Evolutionary conservation across 176 grass and related monocot genomes (phyloP), one percentile per base, ranked within the genome.

Genomic region (Raddia distichophylla): DNA sequence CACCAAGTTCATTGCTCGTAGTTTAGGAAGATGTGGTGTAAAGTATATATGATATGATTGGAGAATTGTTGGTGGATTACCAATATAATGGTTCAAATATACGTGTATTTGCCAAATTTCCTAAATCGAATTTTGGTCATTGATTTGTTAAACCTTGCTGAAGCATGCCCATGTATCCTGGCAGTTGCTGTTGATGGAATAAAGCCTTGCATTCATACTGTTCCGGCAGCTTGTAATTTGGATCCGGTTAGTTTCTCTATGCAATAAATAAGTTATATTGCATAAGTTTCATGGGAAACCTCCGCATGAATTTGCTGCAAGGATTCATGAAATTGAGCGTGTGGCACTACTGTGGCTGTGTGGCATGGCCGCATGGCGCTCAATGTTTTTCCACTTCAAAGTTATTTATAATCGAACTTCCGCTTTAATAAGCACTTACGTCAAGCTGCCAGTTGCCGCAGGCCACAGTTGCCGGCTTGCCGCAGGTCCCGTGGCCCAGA

Each of bases 41-140:
- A 77, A 67, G 80, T 87, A 81, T 84, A 87, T 87, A 91, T 87
- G 70, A 65, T 73, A 5, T 40, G 37, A 40, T 88, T 74, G 80
- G 85, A 58, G 51, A 40, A 71, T 79, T 79, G 69, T 73, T 52
- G 80, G 69, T 9, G 37, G 52, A 40, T 58, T 59, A 40, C 63
- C 60, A 27, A 42, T 60, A 72, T n/a, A 3, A 67, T 59, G 51
- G 80, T 51, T 73, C 52, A 53, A 17, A 45, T 74, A 54, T 53
- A 45, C 40, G 18, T 52, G 33, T 47, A 57, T 63, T 69, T 56
- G 58, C n/a, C 27, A 3, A 60, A 66, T 65, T 65, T 55, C 4
- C 14, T 22, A 16, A 56, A 74, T 82, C 42, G 50, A 87, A 40
- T 83, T 87, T 83, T 72, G 79, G 68, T 63, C 4, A 8, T 73